Percentiles rank a stretch among this genome's conserved stretches.
phyloP scores from a whole-genome alignment of 2,329 filamentous ascomycete genomes.

The Claviceps monticola region DNA sequence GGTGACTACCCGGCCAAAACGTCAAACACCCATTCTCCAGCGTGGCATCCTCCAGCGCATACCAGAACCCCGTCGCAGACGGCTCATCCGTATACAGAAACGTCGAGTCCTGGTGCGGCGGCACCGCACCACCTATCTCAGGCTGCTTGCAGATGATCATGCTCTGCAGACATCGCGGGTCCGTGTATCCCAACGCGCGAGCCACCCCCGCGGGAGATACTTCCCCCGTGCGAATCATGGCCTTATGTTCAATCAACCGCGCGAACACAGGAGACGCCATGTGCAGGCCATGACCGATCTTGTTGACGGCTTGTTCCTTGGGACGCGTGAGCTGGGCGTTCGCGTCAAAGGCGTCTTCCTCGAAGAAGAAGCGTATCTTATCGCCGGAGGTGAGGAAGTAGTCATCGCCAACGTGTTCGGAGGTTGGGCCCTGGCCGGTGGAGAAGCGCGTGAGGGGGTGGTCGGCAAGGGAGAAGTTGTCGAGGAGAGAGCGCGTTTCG shows the following conservation, averaged over 20 bases:
- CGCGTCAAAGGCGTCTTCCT: constrained; percentile 74
- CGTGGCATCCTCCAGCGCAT: constrained; percentile 86
- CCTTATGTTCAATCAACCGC: constrained; percentile 37
- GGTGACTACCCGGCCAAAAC: constrained; percentile 74
- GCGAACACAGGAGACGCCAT: constrained; percentile 53
- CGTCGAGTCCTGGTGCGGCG: constrained; percentile 80
- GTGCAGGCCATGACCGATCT: constrained; percentile 72
- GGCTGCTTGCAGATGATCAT: constrained; percentile 99
- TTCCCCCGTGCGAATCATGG: constrained; percentile 14
- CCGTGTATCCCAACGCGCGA: constrained; percentile 53
- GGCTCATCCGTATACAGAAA: constrained; percentile 87
- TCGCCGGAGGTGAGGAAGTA: constrained; percentile 88
- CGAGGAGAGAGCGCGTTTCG: constrained; percentile 63
- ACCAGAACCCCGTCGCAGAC: constrained; percentile 91
- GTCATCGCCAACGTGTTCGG: constrained; percentile 74
- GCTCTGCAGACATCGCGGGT: constrained; percentile 72
- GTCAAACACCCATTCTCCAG: constrained; percentile 76
- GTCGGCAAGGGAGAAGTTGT: constrained; percentile 60
- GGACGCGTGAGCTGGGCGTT: constrained; percentile 56
- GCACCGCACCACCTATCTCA: constrained; percentile 84
- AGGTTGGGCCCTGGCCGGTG: constrained; percentile 63
- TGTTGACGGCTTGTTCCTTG: constrained; percentile 77
- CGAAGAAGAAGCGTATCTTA: constrained; percentile 94
- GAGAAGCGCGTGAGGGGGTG: constrained; percentile 93
- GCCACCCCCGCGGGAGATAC: constrained; percentile 49